Percentiles rank a stretch among this genome's conserved stretches.
phyloP scores from a whole-genome alignment of 805 yeast species.

The Yamadazyma phyllophila region DNA sequence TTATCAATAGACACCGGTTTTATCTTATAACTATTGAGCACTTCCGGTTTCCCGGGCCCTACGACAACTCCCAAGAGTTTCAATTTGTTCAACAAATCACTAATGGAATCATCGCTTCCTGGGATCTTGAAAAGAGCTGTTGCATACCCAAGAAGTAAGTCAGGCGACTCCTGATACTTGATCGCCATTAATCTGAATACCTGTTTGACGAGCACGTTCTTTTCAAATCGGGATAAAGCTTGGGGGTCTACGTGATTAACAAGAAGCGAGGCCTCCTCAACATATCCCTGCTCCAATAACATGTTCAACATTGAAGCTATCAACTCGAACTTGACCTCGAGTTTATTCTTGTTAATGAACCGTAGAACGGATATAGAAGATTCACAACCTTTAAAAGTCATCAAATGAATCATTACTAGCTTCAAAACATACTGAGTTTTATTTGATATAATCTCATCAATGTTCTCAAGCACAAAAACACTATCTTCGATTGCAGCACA shows the following conservation, averaged over 20 bases:
- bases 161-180: slow-evolving; percentile 31
- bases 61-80: slow-evolving; percentile 24
- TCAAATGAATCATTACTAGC: slow-evolving; percentile 29
- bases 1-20: slow-evolving; percentile 17
- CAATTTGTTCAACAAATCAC: slow-evolving; percentile 25
- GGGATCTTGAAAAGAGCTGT: slow-evolving; percentile 23
- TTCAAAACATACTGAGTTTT: slow-evolving; percentile 28
- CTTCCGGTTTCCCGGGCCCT: slow-evolving; percentile 19
- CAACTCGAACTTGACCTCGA: slow-evolving; percentile 24
- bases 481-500: slow-evolving; percentile 13
- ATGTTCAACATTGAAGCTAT: slow-evolving; percentile 27
- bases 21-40: slow-evolving; percentile 3
- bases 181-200: slow-evolving; percentile 29
- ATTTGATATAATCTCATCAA: slow-evolving; percentile 13
- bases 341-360: slow-evolving; percentile 28
- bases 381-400: slow-evolving; percentile 37
- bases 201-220: slow-evolving; percentile 24
- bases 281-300: slow-evolving; percentile 27
- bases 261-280: slow-evolving; percentile 33
- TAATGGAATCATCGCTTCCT: slow-evolving; percentile 11
- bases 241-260: slow-evolving; percentile 31
- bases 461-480: slow-evolving; percentile 14
- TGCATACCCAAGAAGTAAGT: slow-evolving; percentile 36
- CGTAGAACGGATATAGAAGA: slow-evolving; percentile 30
- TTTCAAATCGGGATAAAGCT: slow-evolving; percentile 17